phyloP scores from a whole-genome alignment of 1,139 yeast species.

The Ashbya aceris region DNA sequence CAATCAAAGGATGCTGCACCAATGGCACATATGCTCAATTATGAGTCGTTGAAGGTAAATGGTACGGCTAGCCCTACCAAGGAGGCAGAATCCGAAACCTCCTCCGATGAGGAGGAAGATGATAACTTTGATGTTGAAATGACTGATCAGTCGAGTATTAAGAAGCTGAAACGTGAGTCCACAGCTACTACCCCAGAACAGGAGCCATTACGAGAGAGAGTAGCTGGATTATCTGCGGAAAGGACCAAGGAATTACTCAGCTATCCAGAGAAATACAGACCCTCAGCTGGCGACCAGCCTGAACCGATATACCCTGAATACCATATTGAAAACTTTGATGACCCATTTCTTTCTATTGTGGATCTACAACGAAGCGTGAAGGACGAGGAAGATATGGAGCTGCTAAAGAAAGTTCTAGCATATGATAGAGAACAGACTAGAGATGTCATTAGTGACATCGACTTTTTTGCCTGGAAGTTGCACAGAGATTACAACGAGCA shows the following conservation, averaged over 20 bases:
- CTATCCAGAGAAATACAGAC: constrained; percentile 17
- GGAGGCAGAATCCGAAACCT: constrained; percentile 7
- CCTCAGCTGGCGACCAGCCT: constrained; percentile 20
- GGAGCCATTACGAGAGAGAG: constrained; percentile 8
- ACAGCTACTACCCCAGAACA: constrained; percentile 30
- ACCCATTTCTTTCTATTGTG: constrained; percentile 35
- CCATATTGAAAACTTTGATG: constrained; percentile 13
- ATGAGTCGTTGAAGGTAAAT: constrained; percentile 29
- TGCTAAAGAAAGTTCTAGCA: constrained; percentile 40
- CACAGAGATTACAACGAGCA: constrained; percentile 15
- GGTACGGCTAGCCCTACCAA: constrained; percentile 10
- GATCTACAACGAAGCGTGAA: constrained; percentile 47
- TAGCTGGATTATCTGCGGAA: constrained; percentile 9
- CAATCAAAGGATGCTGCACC: not conserved
- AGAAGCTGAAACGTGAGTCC: constrained; percentile 17
- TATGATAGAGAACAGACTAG: constrained; percentile 9
- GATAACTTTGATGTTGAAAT: constrained; percentile 15
- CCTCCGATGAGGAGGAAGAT: constrained; percentile 32
- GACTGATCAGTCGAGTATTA: constrained; percentile 10
- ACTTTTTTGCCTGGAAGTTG: constrained; percentile 21
- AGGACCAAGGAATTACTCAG: constrained; percentile 13
- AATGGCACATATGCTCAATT: constrained; percentile 65
- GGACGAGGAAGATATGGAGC: constrained; percentile 64
- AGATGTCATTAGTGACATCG: constrained; percentile 5
- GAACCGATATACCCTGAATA: constrained; percentile 22